Evolutionary conservation across 768 basidiomycete species (phyloP), one percentile per base, ranked within the genome.

Genomic region (Boletus subparvulus): DNA sequence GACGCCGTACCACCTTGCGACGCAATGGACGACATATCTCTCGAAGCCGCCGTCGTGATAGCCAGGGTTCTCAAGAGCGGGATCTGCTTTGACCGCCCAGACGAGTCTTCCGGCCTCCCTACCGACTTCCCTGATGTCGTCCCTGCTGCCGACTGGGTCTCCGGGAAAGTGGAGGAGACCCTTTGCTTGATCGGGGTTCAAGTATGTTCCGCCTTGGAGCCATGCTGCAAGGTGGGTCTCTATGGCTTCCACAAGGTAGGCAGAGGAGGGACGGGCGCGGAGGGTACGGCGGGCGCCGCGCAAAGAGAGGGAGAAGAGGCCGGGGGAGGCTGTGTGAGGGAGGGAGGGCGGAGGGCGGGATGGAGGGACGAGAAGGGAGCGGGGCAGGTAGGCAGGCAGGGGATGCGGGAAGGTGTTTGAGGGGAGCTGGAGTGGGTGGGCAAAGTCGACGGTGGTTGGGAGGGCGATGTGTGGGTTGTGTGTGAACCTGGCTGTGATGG

Each of bases 11-110:
- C 87, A 92, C 37, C 90, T 78, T 41, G 90, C 89, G 56, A 88
- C 86, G 61, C 90, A 92, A 61, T 94, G 91, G 7, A 92, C 84
- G 45, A 92, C 82, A 63, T 90, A 92, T 33, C 91, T 80, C 30
- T 87, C 84, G 73, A 91, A 92, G 0, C 84, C 77, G 64, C 90
- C 87, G 54, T 87, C 80, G 6, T 75, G 36, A 26, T 54, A 41
- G 21, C 19, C 39, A 6, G 53, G 13, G 13, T 21, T 39, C 26
- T 10, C 50, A 24, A n/a, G 46, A 4, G 32, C 33, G 13, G 42
- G 2, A 30, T 50, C 62, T 1, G 45, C 14, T 30, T 55, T 64
- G 56, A 87, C 83, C n/a, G 75, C 78, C 91, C 91, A 93, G 5
- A 92, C 78, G 19, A 92, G 77, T 67, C 85, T 81, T 12, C 82